Conservation (phyloP, 305 asterid species). For the Stenogyne calaminthoides region DNA sequence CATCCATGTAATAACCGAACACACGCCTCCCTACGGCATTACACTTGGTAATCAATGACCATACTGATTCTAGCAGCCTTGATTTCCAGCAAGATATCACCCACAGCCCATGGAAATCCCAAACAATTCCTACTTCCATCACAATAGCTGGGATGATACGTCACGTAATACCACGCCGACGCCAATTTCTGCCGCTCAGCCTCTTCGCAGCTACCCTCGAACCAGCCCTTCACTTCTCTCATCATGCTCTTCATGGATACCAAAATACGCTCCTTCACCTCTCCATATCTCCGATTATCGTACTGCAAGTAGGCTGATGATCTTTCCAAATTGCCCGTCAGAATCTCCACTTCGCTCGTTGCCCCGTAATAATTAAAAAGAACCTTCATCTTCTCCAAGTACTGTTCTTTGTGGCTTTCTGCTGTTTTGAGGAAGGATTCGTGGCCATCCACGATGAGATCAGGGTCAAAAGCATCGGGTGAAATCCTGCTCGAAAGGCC, state of each 20-base stretch:
- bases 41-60: conserved; percentile 17
- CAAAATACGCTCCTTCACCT: conserved; percentile 77
- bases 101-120: conserved; percentile 91
- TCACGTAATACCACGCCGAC: conserved; percentile 85
- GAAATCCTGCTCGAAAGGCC: conserved; percentile 31
- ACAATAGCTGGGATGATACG: conserved; percentile 58
- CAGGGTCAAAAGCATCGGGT: conserved; percentile 59
- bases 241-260: conserved; percentile 67
- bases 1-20: no score
- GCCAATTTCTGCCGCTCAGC: conserved; percentile 57
- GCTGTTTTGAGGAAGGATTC: conserved; percentile 54
- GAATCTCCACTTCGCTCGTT: conserved; percentile 71
- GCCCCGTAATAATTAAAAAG: conserved; percentile 71
- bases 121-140: conserved; percentile 55
- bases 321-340: conserved; percentile 68
- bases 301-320: conserved; percentile 65
- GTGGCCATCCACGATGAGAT: conserved; percentile 66
- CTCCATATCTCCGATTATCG: conserved; percentile 80
- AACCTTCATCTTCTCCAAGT: conserved; percentile 53
- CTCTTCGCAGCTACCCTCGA: conserved; percentile 40
- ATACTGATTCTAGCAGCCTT: conserved; percentile 41
- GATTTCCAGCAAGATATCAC: conserved; percentile 60
- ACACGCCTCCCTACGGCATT: background rate
- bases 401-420: conserved; percentile 60
- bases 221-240: conserved; percentile 77